Evolutionary conservation across 2,329 filamentous ascomycete species (phyloP).

Genomic region (Orbilia javanica): DNA sequence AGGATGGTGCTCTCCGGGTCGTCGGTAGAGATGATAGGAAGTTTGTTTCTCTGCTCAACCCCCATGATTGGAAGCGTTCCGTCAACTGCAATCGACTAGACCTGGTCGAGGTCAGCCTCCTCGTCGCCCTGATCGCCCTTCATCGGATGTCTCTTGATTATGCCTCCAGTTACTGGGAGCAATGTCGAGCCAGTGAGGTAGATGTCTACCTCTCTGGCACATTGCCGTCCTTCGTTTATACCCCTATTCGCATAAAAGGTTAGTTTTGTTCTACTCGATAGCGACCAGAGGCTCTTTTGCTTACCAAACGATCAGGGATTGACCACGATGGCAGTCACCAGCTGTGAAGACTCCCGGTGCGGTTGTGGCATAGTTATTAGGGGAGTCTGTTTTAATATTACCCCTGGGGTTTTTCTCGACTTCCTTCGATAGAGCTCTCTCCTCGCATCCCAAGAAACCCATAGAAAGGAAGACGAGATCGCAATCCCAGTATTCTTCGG

Average conservation of each 20-base stretch:
- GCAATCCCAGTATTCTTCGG: conserved; percentile 94
- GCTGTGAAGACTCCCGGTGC: conserved; percentile 90
- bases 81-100: conserved; percentile 35
- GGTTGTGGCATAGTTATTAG: conserved; percentile 85
- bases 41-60: conserved; percentile 9
- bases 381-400: conserved; percentile 93
- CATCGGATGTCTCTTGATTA: conserved; percentile 75
- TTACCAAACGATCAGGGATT: conserved; percentile 96
- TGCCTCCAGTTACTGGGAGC: conserved; percentile 91
- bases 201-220: conserved; percentile 89
- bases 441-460: conserved; percentile 96
- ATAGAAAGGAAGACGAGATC: conserved; percentile 94
- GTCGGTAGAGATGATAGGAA: conserved; percentile 21
- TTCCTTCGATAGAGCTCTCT: conserved; percentile 84
- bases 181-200: conserved; percentile 84
- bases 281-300: conserved; percentile 63
- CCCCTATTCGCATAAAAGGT: conserved; percentile 71
- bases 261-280: conserved; percentile 63
- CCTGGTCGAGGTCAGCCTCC: conserved; percentile 15
- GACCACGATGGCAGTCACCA: conserved; percentile 92
- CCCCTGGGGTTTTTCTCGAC: conserved; percentile 93
- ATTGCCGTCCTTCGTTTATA: conserved; percentile 96
- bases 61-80: conserved; percentile 21
- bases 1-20: conserved; percentile 24
- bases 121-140: conserved; percentile 22